These are phyloP conservation scores for Microstroma glucosiphilum DNA, from an alignment of 1,284 basidiomycete species.

Conservation along the genomic window DNA sequence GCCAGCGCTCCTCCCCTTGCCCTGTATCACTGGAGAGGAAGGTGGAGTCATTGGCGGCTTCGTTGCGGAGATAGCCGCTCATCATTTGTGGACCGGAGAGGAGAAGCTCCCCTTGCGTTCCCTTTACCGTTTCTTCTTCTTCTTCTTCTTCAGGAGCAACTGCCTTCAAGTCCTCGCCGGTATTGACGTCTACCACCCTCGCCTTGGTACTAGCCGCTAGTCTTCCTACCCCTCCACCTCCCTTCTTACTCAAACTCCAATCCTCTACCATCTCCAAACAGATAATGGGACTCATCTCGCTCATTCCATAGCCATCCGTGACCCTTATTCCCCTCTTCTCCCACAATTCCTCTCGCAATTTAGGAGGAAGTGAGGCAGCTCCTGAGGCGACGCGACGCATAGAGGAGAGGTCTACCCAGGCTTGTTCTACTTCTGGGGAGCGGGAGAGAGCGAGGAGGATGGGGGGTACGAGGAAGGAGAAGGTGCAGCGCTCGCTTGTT, in stretches of 20 bases:
- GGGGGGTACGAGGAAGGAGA: constrained; percentile 47
- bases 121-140: constrained; percentile 8
- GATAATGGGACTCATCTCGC: constrained; percentile 47
- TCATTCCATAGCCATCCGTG: constrained; percentile 49
- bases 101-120: constrained; percentile 36
- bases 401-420: constrained; percentile 28
- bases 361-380: constrained; percentile 34
- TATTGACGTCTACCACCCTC: constrained; percentile 27
- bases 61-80: constrained; percentile 46
- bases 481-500: constrained; percentile 36
- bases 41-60: constrained; percentile 35
- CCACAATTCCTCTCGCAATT: constrained; percentile 31
- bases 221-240: constrained; percentile 25
- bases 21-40: constrained; percentile 23
- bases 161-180: constrained; percentile 11
- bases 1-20: constrained; percentile 20
- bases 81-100: constrained; percentile 48
- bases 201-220: constrained; percentile 42
- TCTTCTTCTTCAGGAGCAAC: constrained; percentile 4
- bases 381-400: constrained; percentile 41
- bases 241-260: constrained; percentile 23
- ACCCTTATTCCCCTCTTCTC: constrained; percentile 32
- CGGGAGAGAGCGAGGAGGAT: constrained; percentile 44
- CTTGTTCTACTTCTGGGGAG: constrained; percentile 33
- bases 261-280: constrained; percentile 38